Evolutionary conservation across 164 flowering plant genomes (phyloP), one percentile per base, ranked within the genome.

Genomic region (Hamamelis virginiana): DNA sequence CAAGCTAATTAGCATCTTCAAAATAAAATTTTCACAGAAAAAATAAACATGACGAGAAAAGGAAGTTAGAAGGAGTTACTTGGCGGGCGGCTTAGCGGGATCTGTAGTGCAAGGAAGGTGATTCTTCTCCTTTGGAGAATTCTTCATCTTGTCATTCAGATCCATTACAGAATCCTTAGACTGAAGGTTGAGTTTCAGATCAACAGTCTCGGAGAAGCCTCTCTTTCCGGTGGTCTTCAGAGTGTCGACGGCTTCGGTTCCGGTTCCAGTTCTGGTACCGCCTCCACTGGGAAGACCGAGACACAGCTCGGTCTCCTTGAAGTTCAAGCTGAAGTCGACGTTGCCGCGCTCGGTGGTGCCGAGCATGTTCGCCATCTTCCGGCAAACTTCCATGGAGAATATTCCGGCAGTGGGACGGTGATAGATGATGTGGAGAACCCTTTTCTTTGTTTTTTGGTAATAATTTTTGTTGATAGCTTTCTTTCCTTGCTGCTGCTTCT

Each of bases 31-130:
- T n/a, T n/a, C n/a, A n/a, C n/a, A n/a, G n/a, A n/a, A n/a, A n/a
- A n/a, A n/a, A n/a, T n/a, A n/a, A n/a, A n/a, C n/a, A n/a, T n/a
- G n/a, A n/a, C n/a, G n/a, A n/a, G n/a, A n/a, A 13, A 2, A 64
- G 22, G 13, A 14, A 33, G 4, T 33, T 6, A 33, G 6, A 33
- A 16, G 16, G 11, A 75, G 80, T 69, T 81, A 90, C 96, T 90
- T 88, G 76, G 91, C 82, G 0, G 96, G 88, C 25, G 92, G 91
- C 76, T 87, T 88, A 0, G 83, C 79, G 0, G 82, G 79, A 74
- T 85, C 88, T 57, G 81, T 80, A 48, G 76, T 64, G 69, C 66
- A 71, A 45, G 76, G 28, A 71, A 74, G 74, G 46, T 72, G 71
- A 23, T 66, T 81, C 64, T 79, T 80, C 43, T 78, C 80, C 44